Base-by-base conservation (phyloP, 306 rosid species). In the Mimosa pudica region DNA sequence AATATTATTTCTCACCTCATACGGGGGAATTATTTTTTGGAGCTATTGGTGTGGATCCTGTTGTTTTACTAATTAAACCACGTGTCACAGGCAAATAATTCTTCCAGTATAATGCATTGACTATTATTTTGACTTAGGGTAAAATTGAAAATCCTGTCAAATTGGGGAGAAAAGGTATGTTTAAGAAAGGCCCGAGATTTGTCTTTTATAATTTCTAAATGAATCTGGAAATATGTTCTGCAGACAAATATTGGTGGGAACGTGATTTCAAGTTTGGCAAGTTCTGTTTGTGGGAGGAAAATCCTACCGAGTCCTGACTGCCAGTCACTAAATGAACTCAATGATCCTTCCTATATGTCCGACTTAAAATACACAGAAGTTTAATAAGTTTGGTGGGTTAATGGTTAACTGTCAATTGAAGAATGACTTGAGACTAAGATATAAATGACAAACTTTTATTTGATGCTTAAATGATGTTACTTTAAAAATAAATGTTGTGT, bases 231-330 rank as follows among this genome's bases (percentile, higher is more conserved):
- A 52, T n/a, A 6, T 55, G 9, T 6, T 55, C 24, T 6, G 61
- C 2, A n/a, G 4, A 6, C 74, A 66, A 38, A 36, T 77, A 66
- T 18, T 67, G 74, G 66, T 38, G 55, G 55, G 81, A 16, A 48
- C 58, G 18, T 16, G 58, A 20, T 52, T 52, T 52, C 58, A 55
- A n/a, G 30, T 52, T 54, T 6, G 61, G 7, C 30, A 24, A 24
- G 30, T 55, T 55, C 10, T 55, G 30, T n/a, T 52, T 16, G 20
- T 16, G 20, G 58, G 58, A 4, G 11, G 1, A 12, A 12, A 52
- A 16, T 0, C n/a, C 65, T 9, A 8, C 2, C 10, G 41, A 17
- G 9, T 8, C 10, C 41, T 61, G 66, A 32, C 24, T 13, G 6
- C n/a, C 45, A 18, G 44, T 14, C 64, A 60, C 62, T 62, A 13